Base-by-base conservation (phyloP, 140 eudicot species). In the Ambrosia hybrid region DNA sequence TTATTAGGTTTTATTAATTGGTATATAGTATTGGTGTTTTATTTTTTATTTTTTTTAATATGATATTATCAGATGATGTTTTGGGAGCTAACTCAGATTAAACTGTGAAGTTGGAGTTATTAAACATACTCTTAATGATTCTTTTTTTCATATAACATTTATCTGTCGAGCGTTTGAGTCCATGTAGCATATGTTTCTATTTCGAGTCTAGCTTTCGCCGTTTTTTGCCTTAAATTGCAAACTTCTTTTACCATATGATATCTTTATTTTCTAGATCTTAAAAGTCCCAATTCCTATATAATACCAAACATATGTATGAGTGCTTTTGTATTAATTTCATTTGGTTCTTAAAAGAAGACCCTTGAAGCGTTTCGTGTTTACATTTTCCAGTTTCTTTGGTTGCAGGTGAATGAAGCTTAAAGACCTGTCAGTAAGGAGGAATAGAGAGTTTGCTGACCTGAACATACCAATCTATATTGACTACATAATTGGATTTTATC, bases 371-470 rank as follows among this genome's bases (percentile, higher is more conserved):
- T 61, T 68, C 41, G 65, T 60, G 45, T 81, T 60, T 57, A 34
- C 5, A 1, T 45, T 77, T 10, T 41, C 53, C 15, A 5, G 12
- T 69, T 51, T 21, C n/a, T 69, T 51, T 21, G 46, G 14, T 69
- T 82, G 57, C 80, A 85, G 91, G 95, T 80, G 82, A 82, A 74
- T 85, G 80, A 85, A 83, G 78, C 78, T 82, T 48, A 16, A 66
- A 76, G 80, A 84, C 58, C 67, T 73, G n/a, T 68, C 80, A 38
- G 76, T 78, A 71, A 70, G 73, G 62, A 78, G 80, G 51, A 71
- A 39, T 48, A 78, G 82, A 71, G 72, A 26, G 62, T 77, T 78
- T 43, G 71, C 73, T 0, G 79, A 77, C 12, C 55, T 68, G n/a
- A 13, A 43, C 73, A 56, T 49, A 37, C 70, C 81, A 33, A 73